Evolutionary conservation across 2,329 filamentous ascomycete species (phyloP), one percentile per base, ranked within the genome.

Genomic region (Penicillium sp.): DNA sequence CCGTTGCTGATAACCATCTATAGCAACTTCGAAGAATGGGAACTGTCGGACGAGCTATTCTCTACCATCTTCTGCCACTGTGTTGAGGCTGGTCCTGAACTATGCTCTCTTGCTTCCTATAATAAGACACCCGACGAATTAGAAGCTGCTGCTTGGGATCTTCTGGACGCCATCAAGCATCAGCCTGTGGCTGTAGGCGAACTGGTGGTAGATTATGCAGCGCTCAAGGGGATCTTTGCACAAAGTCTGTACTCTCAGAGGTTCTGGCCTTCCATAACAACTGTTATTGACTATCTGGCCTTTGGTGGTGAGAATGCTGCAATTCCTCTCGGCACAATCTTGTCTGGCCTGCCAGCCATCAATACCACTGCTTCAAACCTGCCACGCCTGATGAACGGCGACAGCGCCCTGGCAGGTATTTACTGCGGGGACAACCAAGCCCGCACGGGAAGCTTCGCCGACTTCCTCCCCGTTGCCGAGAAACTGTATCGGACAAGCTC

Each of bases 11-110:
- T 46, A 30, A 19, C 35, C 26, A 15, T 46, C 11, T 17, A 51
- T 8, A 64, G 62, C 17, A 64, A 64, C n/a, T 38, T 54, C 21
- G n/a, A 64, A 48, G 41, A 57, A 26, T 49, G 47, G 46, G 47
- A 41, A 31, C 21, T 56, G 9, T 52, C 56, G 38, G 62, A 64
- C 44, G 23, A 58, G 21, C 17, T 53, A 23, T 58, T 64, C 23
- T 49, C 52, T 5, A 38, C 35, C 13, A 58, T 64, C 23, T 64
- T 60, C 31, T 2, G 41, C 38, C 35, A 50, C 30, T 64, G 62
- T 17, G 30, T 64, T 44, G 26, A 60, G 17, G 62, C 30, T 19
- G 59, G 58, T 21, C 62, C 62, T 3, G 47, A 59, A 19, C 51
- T 52, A 3, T 64, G 62, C 47, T 46, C 47, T 8, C 47, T 64